Conservation (phyloP, 805 yeast species). For the Candida taoyuanica region DNA sequence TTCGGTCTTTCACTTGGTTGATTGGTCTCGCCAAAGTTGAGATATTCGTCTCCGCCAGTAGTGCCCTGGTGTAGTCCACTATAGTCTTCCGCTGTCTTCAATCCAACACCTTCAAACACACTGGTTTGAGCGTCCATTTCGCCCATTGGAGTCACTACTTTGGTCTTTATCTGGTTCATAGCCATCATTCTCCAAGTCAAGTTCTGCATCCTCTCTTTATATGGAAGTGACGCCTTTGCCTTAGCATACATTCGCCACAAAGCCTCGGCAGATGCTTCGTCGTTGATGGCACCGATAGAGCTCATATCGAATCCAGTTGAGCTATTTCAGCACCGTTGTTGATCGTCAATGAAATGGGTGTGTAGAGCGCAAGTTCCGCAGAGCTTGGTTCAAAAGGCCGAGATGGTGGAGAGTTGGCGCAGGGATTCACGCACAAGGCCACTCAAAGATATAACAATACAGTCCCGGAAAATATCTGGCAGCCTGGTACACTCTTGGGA, state of each 20-base stretch:
- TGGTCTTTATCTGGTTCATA: conserved; percentile 30
- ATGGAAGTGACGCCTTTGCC: conserved; percentile 72
- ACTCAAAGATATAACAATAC: no score
- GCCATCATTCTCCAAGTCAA: conserved; percentile 86
- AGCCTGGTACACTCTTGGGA: no score
- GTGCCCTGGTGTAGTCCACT: background rate
- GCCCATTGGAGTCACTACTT: background rate
- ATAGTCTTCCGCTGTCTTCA: background rate
- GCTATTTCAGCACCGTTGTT: background rate
- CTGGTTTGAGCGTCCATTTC: background rate
- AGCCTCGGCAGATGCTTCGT: conserved; percentile 33
- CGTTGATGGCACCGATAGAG: background rate
- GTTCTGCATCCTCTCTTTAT: conserved; percentile 74
- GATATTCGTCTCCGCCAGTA: conserved; percentile 22
- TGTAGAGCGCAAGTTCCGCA: no score
- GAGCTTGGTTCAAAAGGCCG: no score
- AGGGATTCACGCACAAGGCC: no score
- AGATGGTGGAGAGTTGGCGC: no score
- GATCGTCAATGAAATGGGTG: background rate
- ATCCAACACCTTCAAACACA: background rate
- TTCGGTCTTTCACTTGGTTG: conserved; percentile 8
- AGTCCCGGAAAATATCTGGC: no score
- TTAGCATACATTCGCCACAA: conserved; percentile 80
- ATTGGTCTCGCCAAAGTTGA: conserved; percentile 17
- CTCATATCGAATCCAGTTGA: no score